Evolutionary conservation across 805 yeast genomes (phyloP).

Genomic region (Starmerella riodocensis): DNA sequence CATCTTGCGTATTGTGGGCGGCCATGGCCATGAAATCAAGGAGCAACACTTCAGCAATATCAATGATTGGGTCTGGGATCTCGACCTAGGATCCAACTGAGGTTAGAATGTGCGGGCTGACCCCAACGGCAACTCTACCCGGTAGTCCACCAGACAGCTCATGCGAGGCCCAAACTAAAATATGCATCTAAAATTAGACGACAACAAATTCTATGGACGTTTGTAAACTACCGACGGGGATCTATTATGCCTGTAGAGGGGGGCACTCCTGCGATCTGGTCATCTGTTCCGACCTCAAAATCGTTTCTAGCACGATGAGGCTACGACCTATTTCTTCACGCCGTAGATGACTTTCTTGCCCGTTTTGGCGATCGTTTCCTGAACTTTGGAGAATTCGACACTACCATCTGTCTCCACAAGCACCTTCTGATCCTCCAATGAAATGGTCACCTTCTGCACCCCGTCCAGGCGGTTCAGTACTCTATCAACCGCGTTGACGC

Average conservation of each 20-base stretch:
- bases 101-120: too few species aligned
- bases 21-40: conserved; percentile 55
- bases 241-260: too few species aligned
- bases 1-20: conserved; percentile 68
- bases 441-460: conserved; percentile 56
- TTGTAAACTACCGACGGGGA: too few species aligned
- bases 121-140: too few species aligned
- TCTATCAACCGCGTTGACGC: conserved; percentile 74
- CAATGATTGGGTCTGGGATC: conserved; percentile 43
- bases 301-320: too few species aligned
- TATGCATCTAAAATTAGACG: too few species aligned
- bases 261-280: too few species aligned
- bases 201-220: too few species aligned
- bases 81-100: conserved; percentile 33
- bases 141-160: too few species aligned
- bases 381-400: conserved; percentile 63
- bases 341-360: conserved; percentile 75
- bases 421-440: conserved; percentile 70
- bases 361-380: conserved; percentile 70
- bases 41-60: conserved; percentile 48
- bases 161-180: too few species aligned
- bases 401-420: conserved; percentile 48
- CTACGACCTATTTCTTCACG: conserved; percentile 26
- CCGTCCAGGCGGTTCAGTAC: conserved; percentile 62
- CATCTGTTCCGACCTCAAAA: too few species aligned